A percentile compares a stretch with the other conserved stretches of the same genome.
Conservation (phyloP, 169 alveolate genomes). For the Amoebophrya sp. region DNA sequence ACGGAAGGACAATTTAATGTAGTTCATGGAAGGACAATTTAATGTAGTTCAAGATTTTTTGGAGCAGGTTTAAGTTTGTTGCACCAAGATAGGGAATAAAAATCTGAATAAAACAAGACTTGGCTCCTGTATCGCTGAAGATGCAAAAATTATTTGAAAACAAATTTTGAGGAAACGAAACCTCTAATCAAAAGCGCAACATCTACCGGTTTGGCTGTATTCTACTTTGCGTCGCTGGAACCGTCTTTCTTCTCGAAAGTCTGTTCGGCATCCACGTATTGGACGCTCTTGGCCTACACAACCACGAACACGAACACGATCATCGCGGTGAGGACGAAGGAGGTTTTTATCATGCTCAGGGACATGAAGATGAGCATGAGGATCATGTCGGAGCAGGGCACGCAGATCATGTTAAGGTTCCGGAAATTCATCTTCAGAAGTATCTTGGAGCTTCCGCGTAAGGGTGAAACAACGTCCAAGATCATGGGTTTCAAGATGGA, state of each 20-base stretch:
- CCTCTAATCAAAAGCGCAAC: background rate
- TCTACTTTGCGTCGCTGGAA: background rate
- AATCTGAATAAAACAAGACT: background rate
- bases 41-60: background rate
- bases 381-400: too few species aligned
- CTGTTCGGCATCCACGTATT: background rate
- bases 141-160: background rate
- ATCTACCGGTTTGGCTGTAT: background rate
- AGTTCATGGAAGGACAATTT: background rate
- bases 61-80: background rate
- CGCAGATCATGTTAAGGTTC: too few species aligned
- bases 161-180: background rate
- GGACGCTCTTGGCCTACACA: background rate
- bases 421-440: too few species aligned
- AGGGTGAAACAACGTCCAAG: too few species aligned
- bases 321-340: background rate
- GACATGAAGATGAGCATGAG: too few species aligned
- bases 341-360: too few species aligned
- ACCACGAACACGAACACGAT: background rate
- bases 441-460: too few species aligned
- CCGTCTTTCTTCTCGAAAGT: background rate
- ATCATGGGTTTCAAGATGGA: too few species aligned
- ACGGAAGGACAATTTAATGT: background rate
- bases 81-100: background rate
- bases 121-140: background rate